A percentile compares a stretch with the other conserved stretches of the same genome.
These are phyloP conservation scores for Fusarium newnesense DNA, from an alignment of 2,329 filamentous ascomycete genomes.

Conservation along the genomic window DNA sequence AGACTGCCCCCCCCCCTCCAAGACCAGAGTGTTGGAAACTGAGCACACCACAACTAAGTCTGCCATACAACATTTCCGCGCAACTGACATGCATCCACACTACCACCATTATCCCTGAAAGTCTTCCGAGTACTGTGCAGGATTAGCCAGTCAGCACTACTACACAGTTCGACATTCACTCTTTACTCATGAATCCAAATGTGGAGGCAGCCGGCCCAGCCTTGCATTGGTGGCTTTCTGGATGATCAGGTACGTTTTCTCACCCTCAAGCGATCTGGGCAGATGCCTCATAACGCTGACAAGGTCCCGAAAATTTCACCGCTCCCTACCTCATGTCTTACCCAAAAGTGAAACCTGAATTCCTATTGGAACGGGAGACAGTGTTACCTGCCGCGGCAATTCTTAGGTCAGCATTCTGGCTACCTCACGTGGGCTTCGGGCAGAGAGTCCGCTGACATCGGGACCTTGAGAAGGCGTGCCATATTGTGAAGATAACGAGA, in stretches of 20 bases:
- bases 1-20: constrained; percentile 33
- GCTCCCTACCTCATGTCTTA: constrained; percentile 29
- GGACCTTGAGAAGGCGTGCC: constrained; percentile 26
- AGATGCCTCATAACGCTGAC: constrained; percentile 24
- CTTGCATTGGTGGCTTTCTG: constrained; percentile 21
- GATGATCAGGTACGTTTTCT: constrained; percentile 8
- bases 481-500: neutral
- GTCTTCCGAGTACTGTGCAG: constrained; percentile 1
- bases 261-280: constrained; percentile 20
- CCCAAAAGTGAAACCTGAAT: neutral
- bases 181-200: constrained; percentile 7
- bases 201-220: constrained; percentile 38
- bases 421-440: constrained; percentile 37
- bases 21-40: constrained; percentile 38
- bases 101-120: constrained; percentile 17
- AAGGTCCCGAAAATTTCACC: constrained; percentile 29
- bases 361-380: constrained; percentile 27
- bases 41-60: constrained; percentile 23
- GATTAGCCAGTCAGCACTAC: constrained; percentile 13
- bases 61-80: constrained; percentile 24
- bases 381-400: constrained; percentile 29
- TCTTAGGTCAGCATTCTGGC: constrained; percentile 21
- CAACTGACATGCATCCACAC: constrained; percentile 22
- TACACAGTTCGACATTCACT: neutral
- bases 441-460: constrained; percentile 36